phyloP scores from a whole-genome alignment of 225 moss, liverwort and hornwort species.

The Sphagnum tenellum region DNA sequence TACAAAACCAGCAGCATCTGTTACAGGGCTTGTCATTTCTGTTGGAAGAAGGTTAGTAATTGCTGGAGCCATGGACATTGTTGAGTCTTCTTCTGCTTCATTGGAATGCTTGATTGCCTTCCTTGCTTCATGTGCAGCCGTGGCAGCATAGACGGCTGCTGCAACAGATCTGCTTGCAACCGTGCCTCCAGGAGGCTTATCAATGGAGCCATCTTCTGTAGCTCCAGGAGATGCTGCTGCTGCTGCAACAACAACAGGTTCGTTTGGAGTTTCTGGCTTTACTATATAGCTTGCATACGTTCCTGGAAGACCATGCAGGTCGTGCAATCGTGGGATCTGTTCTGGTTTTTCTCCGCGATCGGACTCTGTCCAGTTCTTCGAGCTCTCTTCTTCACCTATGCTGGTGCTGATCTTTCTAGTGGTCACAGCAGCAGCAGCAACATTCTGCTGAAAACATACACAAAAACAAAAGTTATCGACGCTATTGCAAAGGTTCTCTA shows the following conservation, averaged over 20 bases:
- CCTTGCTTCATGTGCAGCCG: slow-evolving; percentile 35
- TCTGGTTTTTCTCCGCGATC: too few relatives aligned
- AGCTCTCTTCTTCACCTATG: too few relatives aligned
- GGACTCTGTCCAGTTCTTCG: too few relatives aligned
- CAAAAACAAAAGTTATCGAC: too few relatives aligned
- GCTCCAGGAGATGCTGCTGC: slow-evolving; percentile 6
- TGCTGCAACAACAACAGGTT: slow-evolving; percentile 6
- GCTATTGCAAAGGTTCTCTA: too few relatives aligned
- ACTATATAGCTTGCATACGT: background rate
- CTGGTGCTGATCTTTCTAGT: too few relatives aligned
- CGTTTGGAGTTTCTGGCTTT: too few relatives aligned
- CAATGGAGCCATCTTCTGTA: slow-evolving; percentile 1
- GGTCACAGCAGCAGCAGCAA: too few relatives aligned
- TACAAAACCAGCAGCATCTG: background rate
- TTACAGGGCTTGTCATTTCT: background rate
- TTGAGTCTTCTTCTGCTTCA: background rate
- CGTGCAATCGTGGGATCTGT: too few relatives aligned
- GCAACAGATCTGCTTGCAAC: slow-evolving; percentile 9
- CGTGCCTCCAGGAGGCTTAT: slow-evolving; percentile 14
- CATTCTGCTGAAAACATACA: too few relatives aligned
- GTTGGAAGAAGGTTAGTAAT: background rate
- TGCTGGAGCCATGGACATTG: slow-evolving; percentile 2
- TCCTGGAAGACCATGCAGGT: slow-evolving; percentile 14
- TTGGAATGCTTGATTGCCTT: slow-evolving; percentile 1
- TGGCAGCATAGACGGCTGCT: slow-evolving; percentile 12